Evolutionary conservation across 2,329 filamentous ascomycete species (phyloP), one percentile per base, ranked within the genome.

Genomic region (Plenodomus lindquistii): DNA sequence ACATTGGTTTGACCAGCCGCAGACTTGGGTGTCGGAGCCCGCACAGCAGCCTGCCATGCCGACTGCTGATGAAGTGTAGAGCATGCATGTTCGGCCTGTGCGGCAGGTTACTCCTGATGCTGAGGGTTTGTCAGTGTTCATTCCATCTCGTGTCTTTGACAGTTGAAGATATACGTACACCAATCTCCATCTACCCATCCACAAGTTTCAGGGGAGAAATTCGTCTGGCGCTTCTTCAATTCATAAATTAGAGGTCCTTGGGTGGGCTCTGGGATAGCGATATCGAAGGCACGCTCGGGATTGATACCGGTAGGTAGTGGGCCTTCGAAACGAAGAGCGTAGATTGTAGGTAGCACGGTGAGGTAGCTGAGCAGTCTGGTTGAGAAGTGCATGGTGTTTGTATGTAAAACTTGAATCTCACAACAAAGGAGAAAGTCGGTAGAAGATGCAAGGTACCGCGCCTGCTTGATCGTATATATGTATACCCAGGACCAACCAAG

Each of bases 1-100:
- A 37, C 63, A 69, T n/a, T 48, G 55, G 19, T 54, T 56, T n/a
- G 50, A 53, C 63, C 59, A 69, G 13, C 52, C 58, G 37, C 64
- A 67, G 17, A 56, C 41, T 41, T 61, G 49, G 2, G 51, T 57
- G 31, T 69, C 58, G 7, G 24, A 35, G 13, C 54, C 59, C 10
- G 47, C 37, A 37, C 64, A 67, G 45, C 65, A 69, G 10, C 65
- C 65, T 2, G 55, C 60, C 63, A 67, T 67, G 21, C 57, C 60
- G 16, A 55, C 24, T 16, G 36, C 31, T n/a, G 46, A 48, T 19
- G 54, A 45, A 1, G 57, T 66, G 42, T 64, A 65, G 2, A 66
- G 47, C 52, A 63, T 60, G 47, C 65, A 69, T 48, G 63, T 64
- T 41, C 48, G 44, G 21, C 52, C 53, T 3, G 36, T 22, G 11